phyloP scores from a whole-genome alignment of 106 monocot genomes.

The Phalaenopsis aphrodite region DNA sequence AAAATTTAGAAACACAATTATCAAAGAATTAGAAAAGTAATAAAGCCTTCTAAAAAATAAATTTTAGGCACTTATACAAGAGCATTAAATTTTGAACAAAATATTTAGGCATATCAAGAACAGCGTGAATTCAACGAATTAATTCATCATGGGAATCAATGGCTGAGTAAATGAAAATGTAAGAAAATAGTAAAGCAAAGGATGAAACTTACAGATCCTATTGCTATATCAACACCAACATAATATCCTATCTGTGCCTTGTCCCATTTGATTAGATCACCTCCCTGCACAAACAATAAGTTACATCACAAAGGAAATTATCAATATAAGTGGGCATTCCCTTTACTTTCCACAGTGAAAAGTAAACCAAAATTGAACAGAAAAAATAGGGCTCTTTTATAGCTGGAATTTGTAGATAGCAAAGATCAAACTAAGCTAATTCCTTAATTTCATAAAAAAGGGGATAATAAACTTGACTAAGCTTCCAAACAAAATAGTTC shows the following conservation, averaged over 20 bases:
- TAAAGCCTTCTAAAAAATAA: neutral
- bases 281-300: conserved; percentile 44
- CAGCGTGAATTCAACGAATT: neutral
- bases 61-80: neutral
- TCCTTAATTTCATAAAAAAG: neutral
- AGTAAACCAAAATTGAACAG: neutral
- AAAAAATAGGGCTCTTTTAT: neutral
- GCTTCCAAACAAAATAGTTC: neutral
- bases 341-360: neutral
- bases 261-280: conserved; percentile 98
- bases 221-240: conserved; percentile 96
- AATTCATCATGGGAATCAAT: neutral
- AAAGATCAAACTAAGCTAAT: neutral
- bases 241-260: conserved; percentile 95
- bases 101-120: neutral
- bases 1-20: neutral
- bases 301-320: neutral
- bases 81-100: neutral
- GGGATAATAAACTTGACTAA: neutral
- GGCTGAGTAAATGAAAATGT: neutral
- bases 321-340: neutral
- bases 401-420: neutral
- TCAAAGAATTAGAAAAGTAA: neutral
- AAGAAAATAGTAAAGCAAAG: neutral
- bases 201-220: conserved; percentile 80